A percentile compares a stretch with the other conserved stretches of the same genome.
phyloP scores from a whole-genome alignment of 768 basidiomycete species.

The Tylopilus sp. region DNA sequence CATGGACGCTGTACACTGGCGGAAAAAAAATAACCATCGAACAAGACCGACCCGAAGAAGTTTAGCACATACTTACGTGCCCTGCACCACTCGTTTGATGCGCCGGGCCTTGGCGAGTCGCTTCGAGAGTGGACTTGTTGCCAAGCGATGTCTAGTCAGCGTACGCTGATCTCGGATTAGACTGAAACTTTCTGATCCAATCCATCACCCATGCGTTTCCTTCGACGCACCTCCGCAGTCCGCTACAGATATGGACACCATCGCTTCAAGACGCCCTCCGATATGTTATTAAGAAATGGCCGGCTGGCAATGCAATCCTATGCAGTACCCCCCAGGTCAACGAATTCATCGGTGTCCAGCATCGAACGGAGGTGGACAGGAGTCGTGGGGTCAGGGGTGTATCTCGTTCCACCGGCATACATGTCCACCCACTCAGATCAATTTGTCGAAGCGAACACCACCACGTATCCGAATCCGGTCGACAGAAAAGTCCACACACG shows the following conservation, averaged over 20 bases:
- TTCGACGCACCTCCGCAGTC: background rate
- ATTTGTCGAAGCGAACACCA: background rate
- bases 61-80: background rate
- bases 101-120: too few species aligned
- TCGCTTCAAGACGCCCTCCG: background rate
- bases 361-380: background rate
- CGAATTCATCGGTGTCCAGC: background rate
- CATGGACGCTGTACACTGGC: too few species aligned
- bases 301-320: background rate
- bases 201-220: too few species aligned
- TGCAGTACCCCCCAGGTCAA: background rate
- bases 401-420: too few species aligned
- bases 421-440: constrained; percentile 1
- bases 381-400: too few species aligned
- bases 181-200: too few species aligned
- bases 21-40: background rate
- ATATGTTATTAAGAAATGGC: too few species aligned
- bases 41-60: background rate
- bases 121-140: too few species aligned
- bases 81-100: background rate
- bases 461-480: constrained; percentile 3
- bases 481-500: background rate
- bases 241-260: background rate
- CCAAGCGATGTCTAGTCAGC: too few species aligned
- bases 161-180: too few species aligned